Evolutionary conservation across 257 asterid genomes (phyloP), one percentile per base, ranked within the genome.

Genomic region (Leonotis leonurus): DNA sequence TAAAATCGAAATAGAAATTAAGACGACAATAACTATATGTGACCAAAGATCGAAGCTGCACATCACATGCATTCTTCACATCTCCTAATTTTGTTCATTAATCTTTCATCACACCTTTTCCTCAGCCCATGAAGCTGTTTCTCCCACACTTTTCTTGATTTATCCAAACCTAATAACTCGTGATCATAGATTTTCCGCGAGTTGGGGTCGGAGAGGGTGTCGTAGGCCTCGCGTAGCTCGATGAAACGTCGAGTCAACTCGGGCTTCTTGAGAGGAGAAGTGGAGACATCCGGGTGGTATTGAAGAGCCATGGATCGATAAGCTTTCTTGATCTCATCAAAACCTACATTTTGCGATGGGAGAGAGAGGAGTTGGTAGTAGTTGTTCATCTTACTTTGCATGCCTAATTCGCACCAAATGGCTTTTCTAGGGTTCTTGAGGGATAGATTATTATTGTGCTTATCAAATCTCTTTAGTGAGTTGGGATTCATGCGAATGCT

Each of bases 251-350:
- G 60, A 5, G 81, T 71, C 0, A 79, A 76, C 40, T 82, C 88
- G 48, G 72, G 76, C 53, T 74, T 71, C 0, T 54, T 48, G 0
- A 71, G 56, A 8, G 36, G 46, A 16, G 33, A n/a, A 35, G 6
- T 35, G 55, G 78, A 71, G 27, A 62, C 73, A 62, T 82, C 88
- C 1, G 88, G 88, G 56, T 82, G 88, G 51, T 67, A 72, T 46
- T 67, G 75, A 51, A 69, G 80, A 46, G 83, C 81, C 76, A 68
- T 71, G 30, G 59, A 56, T 69, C 76, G 73, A 40, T 76, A 82
- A 25, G 88, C 85, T 76, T 52, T 82, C 69, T 79, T 79, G 10
- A 82, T 79, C 67, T 82, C 88, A 48, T 74, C 83, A 63, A 65
- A 20, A 22, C 83, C 74, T 35, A 40, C 83, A 39, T 69, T 67